Evolutionary conservation across 805 yeast species (phyloP), one percentile per base, ranked within the genome.

Genomic region (Metschnikowia anglica): DNA sequence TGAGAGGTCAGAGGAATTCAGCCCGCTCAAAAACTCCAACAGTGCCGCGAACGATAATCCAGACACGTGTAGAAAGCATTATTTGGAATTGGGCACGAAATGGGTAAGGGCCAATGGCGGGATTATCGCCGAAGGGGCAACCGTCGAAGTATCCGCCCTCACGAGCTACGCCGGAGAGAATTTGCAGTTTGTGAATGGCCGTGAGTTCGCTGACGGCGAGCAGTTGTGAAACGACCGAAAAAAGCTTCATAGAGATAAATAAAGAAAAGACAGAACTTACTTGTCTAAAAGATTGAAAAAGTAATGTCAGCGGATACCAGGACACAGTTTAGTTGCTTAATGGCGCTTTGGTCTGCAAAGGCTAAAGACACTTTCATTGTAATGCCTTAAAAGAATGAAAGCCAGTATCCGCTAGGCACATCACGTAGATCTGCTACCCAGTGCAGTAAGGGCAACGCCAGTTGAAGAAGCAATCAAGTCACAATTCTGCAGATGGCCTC

Each of bases 1-100:
- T 17, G 85, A 79, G 28, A 80, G 99, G 62, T 49, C 68, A 3
- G 81, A 80, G 45, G 99, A 93, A 64, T 93, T 93, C 59, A 84
- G 96, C 15, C 99, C 99, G 3, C 77, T 93, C 64, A 93, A 93
- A 60, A 93, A 93, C 64, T 95, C 88, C 1, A 80, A 84, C 11
- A 95, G 89, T 16, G 76, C 95, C n/a, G 69, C 72, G 17, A 81
- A 79, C 56, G 97, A 91, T 65, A 83, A 88, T 37, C 95, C 97
- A 21, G 85, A 80, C 48, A 82, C 97, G 2, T 87, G 96, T 51
- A 76, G 83, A 47, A 62, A 56, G 3, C 83, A 84, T 53, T 79
- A 80, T 49, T 67, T 90, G 54, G 63, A 66, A 27, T 74, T 90
- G 59, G 81, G 89, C 24, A 80, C 88, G 13, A 68, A 72, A 39